A percentile compares a stretch with the other conserved stretches of the same genome.
These are phyloP conservation scores for Penicillium fuscoglaucum DNA, from an alignment of 2,329 filamentous ascomycete genomes.

Conservation along the genomic window DNA sequence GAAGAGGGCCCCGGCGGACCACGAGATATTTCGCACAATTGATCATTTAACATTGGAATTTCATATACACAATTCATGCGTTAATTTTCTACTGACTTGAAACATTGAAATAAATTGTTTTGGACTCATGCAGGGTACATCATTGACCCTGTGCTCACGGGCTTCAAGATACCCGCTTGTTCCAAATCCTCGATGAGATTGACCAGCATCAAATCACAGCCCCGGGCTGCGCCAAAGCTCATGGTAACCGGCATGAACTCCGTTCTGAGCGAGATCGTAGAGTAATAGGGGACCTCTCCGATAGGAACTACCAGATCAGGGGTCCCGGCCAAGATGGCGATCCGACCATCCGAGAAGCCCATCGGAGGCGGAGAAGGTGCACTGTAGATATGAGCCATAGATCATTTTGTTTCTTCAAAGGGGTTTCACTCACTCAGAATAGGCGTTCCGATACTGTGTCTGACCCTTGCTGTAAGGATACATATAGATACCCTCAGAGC, in stretches of 20 bases:
- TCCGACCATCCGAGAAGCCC: conserved; percentile 24
- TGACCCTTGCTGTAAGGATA: conserved; percentile 26
- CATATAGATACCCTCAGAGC: conserved; percentile 36
- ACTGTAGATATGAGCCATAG: not conserved
- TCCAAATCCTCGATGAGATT: conserved; percentile 30
- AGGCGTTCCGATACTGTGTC: conserved; percentile 24
- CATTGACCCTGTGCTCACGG: conserved; percentile 25
- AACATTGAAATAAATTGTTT: too few species aligned
- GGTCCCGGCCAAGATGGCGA: conserved; percentile 25
- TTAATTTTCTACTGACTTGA: not conserved
- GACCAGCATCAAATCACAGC: conserved; percentile 36
- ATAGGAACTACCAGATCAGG: conserved; percentile 34
- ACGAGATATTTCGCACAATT: conserved; percentile 21
- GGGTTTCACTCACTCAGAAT: conserved; percentile 8
- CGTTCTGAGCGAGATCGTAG: conserved; percentile 26
- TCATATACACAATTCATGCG: not conserved
- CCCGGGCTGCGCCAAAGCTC: conserved; percentile 32
- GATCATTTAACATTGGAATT: not conserved
- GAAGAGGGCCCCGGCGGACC: conserved; percentile 32
- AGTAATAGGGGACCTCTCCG: conserved; percentile 28
- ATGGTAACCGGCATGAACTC: conserved; percentile 39
- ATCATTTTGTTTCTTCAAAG: not conserved
- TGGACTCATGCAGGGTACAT: conserved; percentile 15
- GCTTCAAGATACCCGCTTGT: conserved; percentile 27
- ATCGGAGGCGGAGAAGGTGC: conserved; percentile 20